A percentile compares a stretch with the other conserved stretches of the same genome.
phyloP scores from a whole-genome alignment of 176 grass and related monocot species.

The Aechmea fasciata region DNA sequence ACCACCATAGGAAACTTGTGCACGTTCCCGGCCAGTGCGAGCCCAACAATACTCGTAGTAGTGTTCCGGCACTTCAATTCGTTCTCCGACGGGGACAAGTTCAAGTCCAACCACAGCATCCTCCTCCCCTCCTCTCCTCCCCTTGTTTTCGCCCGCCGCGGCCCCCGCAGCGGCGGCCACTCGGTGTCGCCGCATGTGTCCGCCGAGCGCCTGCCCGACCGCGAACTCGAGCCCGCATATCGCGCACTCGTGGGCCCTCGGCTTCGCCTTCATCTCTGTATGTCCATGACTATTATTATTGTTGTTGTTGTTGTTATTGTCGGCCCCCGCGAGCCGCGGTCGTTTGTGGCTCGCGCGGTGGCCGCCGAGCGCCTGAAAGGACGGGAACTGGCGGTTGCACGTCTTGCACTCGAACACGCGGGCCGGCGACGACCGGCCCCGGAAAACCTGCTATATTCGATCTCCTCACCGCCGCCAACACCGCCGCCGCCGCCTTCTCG shows the following conservation, averaged over 20 bases:
- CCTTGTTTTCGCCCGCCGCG: neutral
- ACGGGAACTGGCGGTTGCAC: slow-evolving; percentile 50
- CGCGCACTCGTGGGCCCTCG: slow-evolving; percentile 34
- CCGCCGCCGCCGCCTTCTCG: neutral
- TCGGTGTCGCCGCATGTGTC: slow-evolving; percentile 57
- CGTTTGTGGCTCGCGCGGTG: slow-evolving; percentile 68
- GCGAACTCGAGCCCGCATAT: slow-evolving; percentile 39
- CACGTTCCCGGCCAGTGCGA: neutral
- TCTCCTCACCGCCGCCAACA: neutral
- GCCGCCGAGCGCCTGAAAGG: slow-evolving; percentile 77
- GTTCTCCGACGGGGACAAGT: neutral
- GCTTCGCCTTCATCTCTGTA: neutral
- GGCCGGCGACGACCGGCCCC: neutral
- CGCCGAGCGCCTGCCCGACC: slow-evolving; percentile 49
- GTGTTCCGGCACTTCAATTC: neutral
- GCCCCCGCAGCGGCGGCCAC: neutral
- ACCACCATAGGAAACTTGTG: neutral
- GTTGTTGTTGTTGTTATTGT: neutral
- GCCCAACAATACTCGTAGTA: neutral
- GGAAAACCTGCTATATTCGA: no score
- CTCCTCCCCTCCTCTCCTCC: neutral
- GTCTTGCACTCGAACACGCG: slow-evolving; percentile 66
- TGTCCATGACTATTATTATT: slow-evolving; percentile 2
- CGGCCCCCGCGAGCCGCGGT: slow-evolving; percentile 1
- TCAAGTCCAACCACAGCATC: slow-evolving; percentile 1